Evolutionary conservation across 1,284 basidiomycete species (phyloP), one percentile per base, ranked within the genome.

Genomic region (Hemileia vastatrix): DNA sequence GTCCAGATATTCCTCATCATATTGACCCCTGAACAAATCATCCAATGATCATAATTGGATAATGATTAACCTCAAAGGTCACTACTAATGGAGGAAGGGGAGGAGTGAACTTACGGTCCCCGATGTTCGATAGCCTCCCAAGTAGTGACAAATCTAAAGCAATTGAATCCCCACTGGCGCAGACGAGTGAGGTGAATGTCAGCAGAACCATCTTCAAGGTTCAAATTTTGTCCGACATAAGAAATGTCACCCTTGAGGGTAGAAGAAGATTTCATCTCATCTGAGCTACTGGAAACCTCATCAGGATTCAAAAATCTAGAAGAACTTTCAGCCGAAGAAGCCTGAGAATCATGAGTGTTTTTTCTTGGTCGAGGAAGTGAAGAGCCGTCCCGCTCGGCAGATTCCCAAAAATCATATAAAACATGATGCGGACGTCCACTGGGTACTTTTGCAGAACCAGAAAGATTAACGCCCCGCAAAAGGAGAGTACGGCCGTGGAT

Each of bases 61-160:
- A 27, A 15, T 19, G 9, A 33, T 3, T 24, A 6, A 21, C 43
- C n/a, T 43, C 50, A 2, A 24, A 33, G 1, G 32, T 18, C 31
- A 6, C 21, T 47, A 64, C 23, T 56, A 24, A 36, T 40, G 21
- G 24, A 57, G 31, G 32, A 44, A 36, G 9, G 5, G 24, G 36
- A 1, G 11, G 19, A 33, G 52, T 3, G 4, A 1, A 86, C 90
- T 84, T 75, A 93, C 85, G 94, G 94, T 72, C 92, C 93, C 63
- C 82, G 83, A 75, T 93, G 92, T 76, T 97, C 94, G 23, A 97
- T 76, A 0, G 90, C 83, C 75, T 98, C 94, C 94, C 94, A 98
- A 0, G 88, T 87, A 49, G 96, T 83, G 23, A 92, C 87, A 73
- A 89, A 96, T 57, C 94, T 80, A n/a, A 97, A 77, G 76, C 87